Evolutionary conservation across 1,139 yeast species (phyloP).

Genomic region (Hyphopichia pseudoburtonii): DNA sequence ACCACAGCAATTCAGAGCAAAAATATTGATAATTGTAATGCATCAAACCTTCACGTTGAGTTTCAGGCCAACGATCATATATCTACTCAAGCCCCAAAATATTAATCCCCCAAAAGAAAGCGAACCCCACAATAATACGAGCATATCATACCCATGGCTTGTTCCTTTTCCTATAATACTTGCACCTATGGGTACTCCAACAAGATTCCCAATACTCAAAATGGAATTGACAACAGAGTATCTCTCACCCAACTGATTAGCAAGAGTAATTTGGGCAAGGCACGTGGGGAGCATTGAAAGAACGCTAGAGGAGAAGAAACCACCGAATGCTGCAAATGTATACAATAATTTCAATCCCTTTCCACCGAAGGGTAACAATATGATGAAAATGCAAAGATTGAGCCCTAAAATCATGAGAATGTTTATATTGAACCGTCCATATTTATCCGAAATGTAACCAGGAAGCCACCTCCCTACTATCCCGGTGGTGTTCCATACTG

Average conservation of each 20-base stretch:
- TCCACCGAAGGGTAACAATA: slow-evolving; percentile 44
- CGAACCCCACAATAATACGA: slow-evolving; percentile 36
- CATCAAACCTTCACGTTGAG: slow-evolving; percentile 30
- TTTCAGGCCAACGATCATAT: slow-evolving; percentile 30
- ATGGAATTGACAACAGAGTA: slow-evolving; percentile 41
- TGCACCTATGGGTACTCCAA: slow-evolving; percentile 47
- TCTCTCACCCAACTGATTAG: slow-evolving; percentile 38
- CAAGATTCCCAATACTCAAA: slow-evolving; percentile 39
- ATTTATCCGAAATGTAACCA: slow-evolving; percentile 35
- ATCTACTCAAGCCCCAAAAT: slow-evolving; percentile 36
- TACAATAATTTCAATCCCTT: slow-evolving; percentile 26
- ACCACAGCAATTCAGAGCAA: too few relatives aligned
- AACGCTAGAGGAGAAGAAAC: slow-evolving; percentile 29
- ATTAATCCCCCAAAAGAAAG: slow-evolving; percentile 27
- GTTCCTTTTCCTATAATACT: slow-evolving; percentile 39
- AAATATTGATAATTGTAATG: too few relatives aligned
- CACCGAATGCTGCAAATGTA: slow-evolving; percentile 37
- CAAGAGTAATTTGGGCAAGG: slow-evolving; percentile 39
- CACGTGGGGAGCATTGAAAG: slow-evolving; percentile 42
- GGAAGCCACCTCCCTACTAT: slow-evolving; percentile 40
- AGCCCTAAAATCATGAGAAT: slow-evolving; percentile 33
- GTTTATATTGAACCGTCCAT: slow-evolving; percentile 43
- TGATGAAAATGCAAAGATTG: slow-evolving; percentile 28
- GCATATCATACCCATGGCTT: slow-evolving; percentile 29
- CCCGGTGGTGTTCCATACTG: slow-evolving; percentile 42